A percentile compares a stretch with the other conserved stretches of the same genome.
These are phyloP conservation scores for Trapa bicornis DNA, from an alignment of 345 rosid genomes.

Conservation along the genomic window DNA sequence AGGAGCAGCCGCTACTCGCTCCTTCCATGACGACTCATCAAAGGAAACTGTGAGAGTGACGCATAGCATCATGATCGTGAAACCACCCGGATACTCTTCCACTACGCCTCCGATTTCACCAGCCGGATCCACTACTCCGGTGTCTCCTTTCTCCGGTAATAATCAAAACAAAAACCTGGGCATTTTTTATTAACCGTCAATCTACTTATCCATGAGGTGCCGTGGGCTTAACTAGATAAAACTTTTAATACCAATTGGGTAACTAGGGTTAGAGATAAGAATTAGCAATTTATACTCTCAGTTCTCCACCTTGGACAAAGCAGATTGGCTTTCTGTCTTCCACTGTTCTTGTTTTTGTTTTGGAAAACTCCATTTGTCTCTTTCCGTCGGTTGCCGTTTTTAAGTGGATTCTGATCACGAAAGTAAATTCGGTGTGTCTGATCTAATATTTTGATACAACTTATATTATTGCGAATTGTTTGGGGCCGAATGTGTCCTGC, in stretches of 20 bases:
- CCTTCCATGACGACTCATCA: constrained; percentile 36
- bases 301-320: too few relatives aligned
- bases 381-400: not conserved
- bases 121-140: constrained; percentile 66
- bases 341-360: too few relatives aligned
- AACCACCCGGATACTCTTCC: constrained; percentile 64
- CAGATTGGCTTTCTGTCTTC: too few relatives aligned
- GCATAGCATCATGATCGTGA: constrained; percentile 72
- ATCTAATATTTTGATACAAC: too few relatives aligned
- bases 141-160: constrained; percentile 73
- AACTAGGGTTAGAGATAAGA: too few relatives aligned
- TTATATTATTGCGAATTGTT: not conserved
- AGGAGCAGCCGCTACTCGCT: constrained; percentile 34
- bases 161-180: constrained; percentile 8
- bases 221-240: not conserved
- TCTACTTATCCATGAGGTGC: not conserved
- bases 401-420: not conserved
- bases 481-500: not conserved
- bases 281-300: too few relatives aligned
- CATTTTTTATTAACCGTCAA: not conserved
- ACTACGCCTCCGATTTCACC: constrained; percentile 83
- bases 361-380: not conserved
- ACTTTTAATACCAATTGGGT: too few relatives aligned
- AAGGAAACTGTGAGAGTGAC: constrained; percentile 49
- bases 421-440: too few relatives aligned